Conservation (phyloP, 305 asterid species). For the Salvia sclarea region DNA sequence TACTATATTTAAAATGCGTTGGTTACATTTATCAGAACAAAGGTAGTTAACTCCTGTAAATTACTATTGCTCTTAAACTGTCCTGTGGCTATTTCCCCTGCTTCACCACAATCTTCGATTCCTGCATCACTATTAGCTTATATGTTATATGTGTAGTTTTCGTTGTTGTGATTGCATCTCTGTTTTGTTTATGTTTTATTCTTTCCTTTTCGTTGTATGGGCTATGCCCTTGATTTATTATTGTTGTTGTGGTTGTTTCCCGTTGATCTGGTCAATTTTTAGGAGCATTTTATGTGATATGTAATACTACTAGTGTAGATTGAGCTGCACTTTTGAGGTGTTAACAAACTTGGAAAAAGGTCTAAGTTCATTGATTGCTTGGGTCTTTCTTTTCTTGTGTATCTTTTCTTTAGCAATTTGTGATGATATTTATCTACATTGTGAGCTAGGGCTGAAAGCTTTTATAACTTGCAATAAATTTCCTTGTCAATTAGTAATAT, state of each 20-base stretch:
- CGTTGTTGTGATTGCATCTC: not conserved
- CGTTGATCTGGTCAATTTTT: too few species aligned
- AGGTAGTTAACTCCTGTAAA: conserved; percentile 6
- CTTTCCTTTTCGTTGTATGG: not conserved
- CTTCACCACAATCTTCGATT: not conserved
- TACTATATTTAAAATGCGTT: conserved; percentile 21
- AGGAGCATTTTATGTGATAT: too few species aligned
- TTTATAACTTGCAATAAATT: too few species aligned
- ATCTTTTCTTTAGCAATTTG: too few species aligned
- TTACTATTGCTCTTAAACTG: not conserved
- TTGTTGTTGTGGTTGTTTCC: not conserved
- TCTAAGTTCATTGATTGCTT: too few species aligned
- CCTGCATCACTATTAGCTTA: not conserved
- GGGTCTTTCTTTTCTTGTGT: too few species aligned
- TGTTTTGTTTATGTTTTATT: not conserved
- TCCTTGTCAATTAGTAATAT: too few species aligned
- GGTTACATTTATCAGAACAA: conserved; percentile 25
- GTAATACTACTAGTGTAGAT: too few species aligned
- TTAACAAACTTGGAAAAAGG: too few species aligned
- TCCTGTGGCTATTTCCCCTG: not conserved
- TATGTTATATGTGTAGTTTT: not conserved
- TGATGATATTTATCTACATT: too few species aligned
- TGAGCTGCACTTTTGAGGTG: too few species aligned
- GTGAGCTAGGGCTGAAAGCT: too few species aligned
- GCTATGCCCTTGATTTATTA: not conserved